phyloP scores from a whole-genome alignment of 2,329 filamentous ascomycete species.

The Whalleya microplaca region DNA sequence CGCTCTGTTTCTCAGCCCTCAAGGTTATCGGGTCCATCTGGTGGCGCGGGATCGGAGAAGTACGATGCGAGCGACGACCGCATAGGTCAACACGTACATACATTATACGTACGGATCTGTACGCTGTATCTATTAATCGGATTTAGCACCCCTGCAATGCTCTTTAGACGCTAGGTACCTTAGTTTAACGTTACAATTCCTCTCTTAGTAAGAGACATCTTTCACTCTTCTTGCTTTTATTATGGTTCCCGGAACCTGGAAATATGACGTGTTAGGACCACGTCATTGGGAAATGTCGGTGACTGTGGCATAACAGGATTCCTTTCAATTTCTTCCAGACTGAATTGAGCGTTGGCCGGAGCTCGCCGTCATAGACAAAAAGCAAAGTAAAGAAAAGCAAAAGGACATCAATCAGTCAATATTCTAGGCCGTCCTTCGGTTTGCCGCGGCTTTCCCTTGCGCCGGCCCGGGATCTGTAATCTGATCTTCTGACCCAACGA shows the following conservation, averaged over 20 bases:
- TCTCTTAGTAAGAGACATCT: not conserved
- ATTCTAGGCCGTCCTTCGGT: slow-evolving; percentile 8
- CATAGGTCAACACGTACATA: not conserved
- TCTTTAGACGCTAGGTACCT: not conserved
- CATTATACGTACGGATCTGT: too few species aligned
- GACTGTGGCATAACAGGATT: not conserved
- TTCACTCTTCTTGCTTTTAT: not conserved
- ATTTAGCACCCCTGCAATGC: not conserved
- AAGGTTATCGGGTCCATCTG: not conserved
- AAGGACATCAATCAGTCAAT: not conserved
- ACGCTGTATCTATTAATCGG: not conserved
- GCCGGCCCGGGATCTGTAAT: not conserved
- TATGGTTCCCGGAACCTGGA: not conserved
- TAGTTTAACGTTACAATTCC: not conserved
- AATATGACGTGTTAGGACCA: not conserved
- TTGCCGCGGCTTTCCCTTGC: slow-evolving; percentile 20
- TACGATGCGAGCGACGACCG: not conserved
- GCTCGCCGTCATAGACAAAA: not conserved
- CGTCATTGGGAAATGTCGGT: not conserved
- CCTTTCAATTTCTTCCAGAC: not conserved
- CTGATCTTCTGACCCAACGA: slow-evolving; percentile 23
- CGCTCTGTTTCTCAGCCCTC: not conserved
- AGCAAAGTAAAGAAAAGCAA: not conserved
- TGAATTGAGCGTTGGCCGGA: too few species aligned
- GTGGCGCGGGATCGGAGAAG: not conserved